phyloP scores from a whole-genome alignment of 164 flowering plant species.

The Brasenia schreberi region DNA sequence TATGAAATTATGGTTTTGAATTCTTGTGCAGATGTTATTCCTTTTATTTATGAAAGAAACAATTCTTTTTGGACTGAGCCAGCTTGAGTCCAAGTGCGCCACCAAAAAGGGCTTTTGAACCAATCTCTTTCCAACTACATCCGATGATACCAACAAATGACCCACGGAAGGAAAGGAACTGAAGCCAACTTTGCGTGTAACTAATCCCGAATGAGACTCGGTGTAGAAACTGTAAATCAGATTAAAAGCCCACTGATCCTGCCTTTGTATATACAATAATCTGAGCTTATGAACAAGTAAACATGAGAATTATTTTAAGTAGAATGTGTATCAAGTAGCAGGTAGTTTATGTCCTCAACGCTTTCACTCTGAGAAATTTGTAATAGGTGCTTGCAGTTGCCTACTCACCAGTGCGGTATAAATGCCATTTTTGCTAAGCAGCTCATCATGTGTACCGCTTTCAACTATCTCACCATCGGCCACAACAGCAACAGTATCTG shows the following conservation, averaged over 20 bases:
- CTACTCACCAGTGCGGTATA: conserved; percentile 88
- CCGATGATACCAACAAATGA: no score
- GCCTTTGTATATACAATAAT: not conserved
- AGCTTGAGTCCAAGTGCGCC: no score
- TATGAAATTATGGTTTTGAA: not conserved
- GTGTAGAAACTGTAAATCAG: no score
- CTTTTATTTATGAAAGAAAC: not conserved
- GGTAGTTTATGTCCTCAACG: not conserved
- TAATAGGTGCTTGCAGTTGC: conserved; percentile 59
- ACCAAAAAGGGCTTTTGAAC: not conserved
- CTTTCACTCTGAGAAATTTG: conserved; percentile 8
- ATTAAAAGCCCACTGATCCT: not conserved
- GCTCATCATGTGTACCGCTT: conserved; percentile 81
- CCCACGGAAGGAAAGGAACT: no score
- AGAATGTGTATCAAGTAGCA: not conserved
- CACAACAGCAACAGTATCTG: conserved; percentile 78
- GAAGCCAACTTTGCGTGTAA: no score
- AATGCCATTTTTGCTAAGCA: conserved; percentile 60
- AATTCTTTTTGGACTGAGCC: no score
- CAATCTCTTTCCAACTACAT: not conserved
- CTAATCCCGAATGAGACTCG: no score
- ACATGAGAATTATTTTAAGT: not conserved
- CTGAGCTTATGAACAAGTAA: no score
- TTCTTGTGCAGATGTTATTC: not conserved
- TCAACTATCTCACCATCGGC: conserved; percentile 95